Percentiles rank a stretch among this genome's conserved stretches.
Conservation (phyloP, 2,329 filamentous ascomycete species). For the Trichophyton simii region DNA sequence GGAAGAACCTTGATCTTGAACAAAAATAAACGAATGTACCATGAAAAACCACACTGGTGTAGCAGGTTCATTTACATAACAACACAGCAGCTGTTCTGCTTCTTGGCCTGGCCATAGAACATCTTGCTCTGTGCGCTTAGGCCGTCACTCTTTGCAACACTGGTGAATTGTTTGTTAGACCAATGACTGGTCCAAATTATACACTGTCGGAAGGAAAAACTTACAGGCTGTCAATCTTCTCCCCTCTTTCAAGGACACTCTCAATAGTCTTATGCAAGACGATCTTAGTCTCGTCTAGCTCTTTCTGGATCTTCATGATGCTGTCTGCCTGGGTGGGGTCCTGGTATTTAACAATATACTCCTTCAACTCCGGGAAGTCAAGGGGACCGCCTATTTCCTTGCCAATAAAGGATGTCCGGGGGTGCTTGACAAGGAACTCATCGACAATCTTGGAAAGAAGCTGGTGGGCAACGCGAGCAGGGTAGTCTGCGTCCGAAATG, state of each 20-base stretch:
- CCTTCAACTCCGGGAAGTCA: constrained; percentile 63
- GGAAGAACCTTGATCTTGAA: not conserved
- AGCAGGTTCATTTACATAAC: constrained; percentile 34
- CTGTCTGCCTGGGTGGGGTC: constrained; percentile 80
- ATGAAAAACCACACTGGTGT: not conserved
- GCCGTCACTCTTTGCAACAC: constrained; percentile 82
- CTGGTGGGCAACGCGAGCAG: constrained; percentile 32
- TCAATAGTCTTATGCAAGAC: constrained; percentile 88
- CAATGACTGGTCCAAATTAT: not conserved
- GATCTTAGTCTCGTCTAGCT: constrained; percentile 95
- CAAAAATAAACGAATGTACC: not conserved
- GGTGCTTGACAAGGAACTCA: constrained; percentile 64
- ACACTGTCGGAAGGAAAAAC: not conserved
- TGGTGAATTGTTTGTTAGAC: not conserved
- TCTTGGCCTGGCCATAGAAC: constrained; percentile 70
- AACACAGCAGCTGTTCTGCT: constrained; percentile 49
- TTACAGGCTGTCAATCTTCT: constrained; percentile 80
- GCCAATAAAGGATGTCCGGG: constrained; percentile 51
- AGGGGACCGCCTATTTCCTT: constrained; percentile 38
- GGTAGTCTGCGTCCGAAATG: constrained; percentile 46
- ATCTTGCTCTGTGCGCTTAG: constrained; percentile 89
- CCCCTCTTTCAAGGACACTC: constrained; percentile 61
- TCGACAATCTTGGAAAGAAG: constrained; percentile 65
- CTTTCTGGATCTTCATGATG: constrained; percentile 90
- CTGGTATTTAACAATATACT: constrained; percentile 69